A percentile compares a stretch with the other conserved stretches of the same genome.
Conservation (phyloP, 169 alveolate species). For the Plasmodium gallinaceum region DNA sequence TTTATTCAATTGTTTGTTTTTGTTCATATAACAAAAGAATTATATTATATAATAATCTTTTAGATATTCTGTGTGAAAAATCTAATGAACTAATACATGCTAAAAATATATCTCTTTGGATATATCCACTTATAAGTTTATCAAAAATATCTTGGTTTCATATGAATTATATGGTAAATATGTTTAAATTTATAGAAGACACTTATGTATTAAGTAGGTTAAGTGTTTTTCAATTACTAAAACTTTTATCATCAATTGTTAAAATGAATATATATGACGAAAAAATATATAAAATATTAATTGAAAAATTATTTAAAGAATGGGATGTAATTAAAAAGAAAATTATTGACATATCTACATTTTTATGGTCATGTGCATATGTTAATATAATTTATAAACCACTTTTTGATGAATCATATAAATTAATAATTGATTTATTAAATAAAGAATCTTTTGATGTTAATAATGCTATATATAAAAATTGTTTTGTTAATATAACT, state of each 20-base stretch:
- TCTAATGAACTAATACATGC: constrained; percentile 51
- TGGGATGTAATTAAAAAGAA: constrained; percentile 55
- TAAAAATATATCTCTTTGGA: constrained; percentile 58
- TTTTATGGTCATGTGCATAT: constrained; percentile 72
- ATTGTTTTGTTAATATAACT: constrained; percentile 61
- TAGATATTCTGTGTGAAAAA: constrained; percentile 42
- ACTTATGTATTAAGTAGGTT: constrained; percentile 34
- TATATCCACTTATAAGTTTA: constrained; percentile 27
- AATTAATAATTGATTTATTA: neutral
- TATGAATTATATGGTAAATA: constrained; percentile 11
- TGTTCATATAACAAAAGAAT: constrained; percentile 52
- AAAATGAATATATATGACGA: constrained; percentile 71
- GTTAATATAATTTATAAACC: constrained; percentile 53
- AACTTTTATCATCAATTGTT: constrained; percentile 48
- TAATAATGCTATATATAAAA: constrained; percentile 18
- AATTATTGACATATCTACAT: constrained; percentile 42
- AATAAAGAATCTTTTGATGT: neutral
- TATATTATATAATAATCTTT: constrained; percentile 32
- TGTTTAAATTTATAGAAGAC: constrained; percentile 32
- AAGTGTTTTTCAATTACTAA: constrained; percentile 33
- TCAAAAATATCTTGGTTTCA: constrained; percentile 68
- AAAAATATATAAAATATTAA: constrained; percentile 32
- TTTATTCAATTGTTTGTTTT: constrained; percentile 37
- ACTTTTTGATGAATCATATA: constrained; percentile 34
- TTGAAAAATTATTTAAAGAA: constrained; percentile 35